Evolutionary conservation across 2,329 filamentous ascomycete species (phyloP).

Genomic region (Colletotrichum truncatum): DNA sequence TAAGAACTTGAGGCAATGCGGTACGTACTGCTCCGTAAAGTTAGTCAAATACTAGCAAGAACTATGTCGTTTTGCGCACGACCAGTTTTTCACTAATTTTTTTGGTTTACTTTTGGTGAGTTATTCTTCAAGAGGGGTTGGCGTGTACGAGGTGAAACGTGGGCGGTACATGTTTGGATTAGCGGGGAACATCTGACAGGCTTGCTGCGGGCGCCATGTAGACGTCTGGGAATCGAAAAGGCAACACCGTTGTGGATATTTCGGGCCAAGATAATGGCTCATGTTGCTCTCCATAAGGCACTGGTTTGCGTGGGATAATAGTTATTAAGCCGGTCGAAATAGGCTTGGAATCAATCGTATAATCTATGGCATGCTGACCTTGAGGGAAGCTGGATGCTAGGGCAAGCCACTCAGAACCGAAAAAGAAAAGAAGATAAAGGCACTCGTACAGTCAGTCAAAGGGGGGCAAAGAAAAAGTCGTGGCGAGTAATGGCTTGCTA

Average conservation of each 20-base stretch:
- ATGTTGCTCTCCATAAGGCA: too few species aligned
- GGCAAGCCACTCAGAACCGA: too few species aligned
- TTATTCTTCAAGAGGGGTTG: neutral
- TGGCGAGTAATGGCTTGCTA: too few species aligned
- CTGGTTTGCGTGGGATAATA: too few species aligned
- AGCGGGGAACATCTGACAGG: neutral
- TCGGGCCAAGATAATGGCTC: too few species aligned
- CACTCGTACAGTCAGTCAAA: too few species aligned
- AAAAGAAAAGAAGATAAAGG: too few species aligned
- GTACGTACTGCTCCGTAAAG: neutral
- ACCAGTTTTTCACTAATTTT: neutral
- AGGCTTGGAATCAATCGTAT: too few species aligned
- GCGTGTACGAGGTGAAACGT: slow-evolving; percentile 1
- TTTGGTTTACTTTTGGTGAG: too few species aligned
- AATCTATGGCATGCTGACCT: too few species aligned
- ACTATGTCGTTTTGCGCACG: neutral
- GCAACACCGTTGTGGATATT: neutral
- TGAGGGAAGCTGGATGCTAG: too few species aligned
- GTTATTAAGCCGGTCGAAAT: too few species aligned
- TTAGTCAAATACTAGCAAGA: neutral
- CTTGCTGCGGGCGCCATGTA: neutral
- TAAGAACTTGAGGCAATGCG: neutral
- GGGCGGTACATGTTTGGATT: neutral
- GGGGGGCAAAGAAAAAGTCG: neutral
- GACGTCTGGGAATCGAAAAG: neutral